Base-by-base conservation (phyloP, 768 basidiomycete species). In the Trametopsis cervina region DNA sequence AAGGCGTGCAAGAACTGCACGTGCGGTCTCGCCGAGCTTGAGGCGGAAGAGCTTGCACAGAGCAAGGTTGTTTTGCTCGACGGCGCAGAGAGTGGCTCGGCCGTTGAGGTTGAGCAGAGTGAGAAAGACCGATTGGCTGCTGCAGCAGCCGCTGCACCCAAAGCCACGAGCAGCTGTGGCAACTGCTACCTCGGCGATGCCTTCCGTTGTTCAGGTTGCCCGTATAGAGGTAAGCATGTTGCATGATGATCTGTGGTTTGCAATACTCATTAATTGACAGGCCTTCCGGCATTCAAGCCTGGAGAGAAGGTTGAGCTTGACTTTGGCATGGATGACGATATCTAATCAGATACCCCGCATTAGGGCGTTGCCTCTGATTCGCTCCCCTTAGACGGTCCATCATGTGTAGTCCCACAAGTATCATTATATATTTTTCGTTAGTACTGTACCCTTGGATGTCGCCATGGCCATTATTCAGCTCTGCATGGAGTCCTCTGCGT, bases 121-220 rank as follows among this genome's bases (percentile, higher is more conserved):
- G 89, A 86, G 71, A 82, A 71, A 66, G 83, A 77, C 63, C 76
- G 79, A 55, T 63, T 89, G 60, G 58, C 79, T 2, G 65, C 69
- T 36, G 87, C 87, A 7, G 86, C 84, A 0, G 78, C 74, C 59
- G 76, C 77, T 18, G 79, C 89, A 12, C 81, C 83, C 11, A 89
- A 90, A 70, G 91, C 89, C 29, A 97, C 93, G 46, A 95, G 93
- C 63, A 92, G 90, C 61, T 98, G 96, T 70, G 95, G 94, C 13
- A 97, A 76, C 70, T 99, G 96, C 73, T 98, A 90, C 73, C 70
- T 98, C 29, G 96, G 96, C 9, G 96, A 99, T 67, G 96, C 96
- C 2, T 99, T 99, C 71, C 75, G 96, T 61, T 99, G 96, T 67
- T 85, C 85, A 20, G 81, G 91, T 45, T 99, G 96, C 65, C 96